Evolutionary conservation across 2,329 filamentous ascomycete species (phyloP), one percentile per base, ranked within the genome.

Genomic region (Hyphodiscus sp.): DNA sequence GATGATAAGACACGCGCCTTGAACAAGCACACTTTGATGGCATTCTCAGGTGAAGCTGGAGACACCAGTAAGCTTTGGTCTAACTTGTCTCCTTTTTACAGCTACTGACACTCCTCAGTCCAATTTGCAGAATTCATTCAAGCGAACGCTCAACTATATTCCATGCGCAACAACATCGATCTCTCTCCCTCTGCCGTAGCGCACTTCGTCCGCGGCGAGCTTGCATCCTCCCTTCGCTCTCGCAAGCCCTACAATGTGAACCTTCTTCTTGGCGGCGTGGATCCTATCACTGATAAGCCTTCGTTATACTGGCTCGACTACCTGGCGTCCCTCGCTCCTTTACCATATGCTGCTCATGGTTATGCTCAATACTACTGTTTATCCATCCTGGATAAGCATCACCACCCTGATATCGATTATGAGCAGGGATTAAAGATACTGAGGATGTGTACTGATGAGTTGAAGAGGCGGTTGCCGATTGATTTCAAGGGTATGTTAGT

Each of bases 291-390:
- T 63, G 81, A 89, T 73, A 89, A 94, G 79, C 92, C 94, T 26
- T 87, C 86, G 67, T 76, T 99, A 62, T 96, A 95, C 80, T 99
- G 94, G 94, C 81, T 96, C 65, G 92, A 99, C 71, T 97, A 97
- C 74, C 83, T 99, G 68, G 94, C 92, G 61, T 86, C 91, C 58
- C 75, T 91, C 69, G 92, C 91, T 4, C 82, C 88, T 30, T 78
- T 99, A 47, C 94, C 94, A 52, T 99, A 99, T 69, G 95, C 94
- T 47, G 94, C 94, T 57, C 95, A 99, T 67, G 94, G 94, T 64
- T 99, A 99, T 74, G 94, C 94, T 64, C 94, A 99, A 74, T 97
- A 97, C 80, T 99, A 99, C 80, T 99, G 94, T 72, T 80, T 99
- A 57, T 95, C 90, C 7, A 95, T 96, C 64, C 83, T 99, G 49